Conservation (phyloP, 192 early-diverging fungal genomes). For the Gigaspora rosea region DNA sequence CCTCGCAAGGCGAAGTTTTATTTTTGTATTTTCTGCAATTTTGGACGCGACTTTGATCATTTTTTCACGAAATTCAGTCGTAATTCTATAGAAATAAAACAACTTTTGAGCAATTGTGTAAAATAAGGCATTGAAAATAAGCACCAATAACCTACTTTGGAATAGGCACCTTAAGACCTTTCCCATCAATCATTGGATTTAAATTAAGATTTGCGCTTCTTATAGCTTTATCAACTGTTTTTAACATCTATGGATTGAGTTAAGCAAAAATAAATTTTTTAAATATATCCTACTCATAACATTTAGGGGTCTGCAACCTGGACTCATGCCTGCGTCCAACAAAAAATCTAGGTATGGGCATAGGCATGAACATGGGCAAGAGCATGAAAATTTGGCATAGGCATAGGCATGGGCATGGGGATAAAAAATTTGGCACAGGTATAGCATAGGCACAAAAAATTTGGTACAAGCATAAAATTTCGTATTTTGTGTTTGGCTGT, state of each 20-base stretch:
- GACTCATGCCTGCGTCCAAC: too few relatives aligned
- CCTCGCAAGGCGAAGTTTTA: constrained; percentile 65
- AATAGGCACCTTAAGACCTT: constrained; percentile 73
- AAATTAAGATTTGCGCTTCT: constrained; percentile 74
- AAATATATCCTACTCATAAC: background rate
- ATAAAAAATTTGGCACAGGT: too few relatives aligned
- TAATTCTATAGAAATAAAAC: constrained; percentile 46
- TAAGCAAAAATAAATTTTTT: background rate
- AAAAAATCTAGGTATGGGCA: too few relatives aligned
- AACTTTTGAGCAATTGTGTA: background rate
- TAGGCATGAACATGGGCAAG: too few relatives aligned
- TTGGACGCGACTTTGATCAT: constrained; percentile 63
- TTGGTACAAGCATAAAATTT: too few relatives aligned
- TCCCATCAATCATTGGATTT: constrained; percentile 76
- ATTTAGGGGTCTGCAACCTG: too few relatives aligned
- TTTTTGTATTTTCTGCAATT: constrained; percentile 68
- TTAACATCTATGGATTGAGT: constrained; percentile 36
- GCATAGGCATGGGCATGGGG: too few relatives aligned
- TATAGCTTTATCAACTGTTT: constrained; percentile 74
- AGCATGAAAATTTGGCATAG: too few relatives aligned
- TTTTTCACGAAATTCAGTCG: constrained; percentile 74
- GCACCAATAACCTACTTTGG: constrained; percentile 60
- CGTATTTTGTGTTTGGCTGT: too few relatives aligned
- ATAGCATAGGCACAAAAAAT: too few relatives aligned
- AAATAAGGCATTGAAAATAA: background rate